Conservation (phyloP, 2,329 filamentous ascomycete species). For the Magnaporthiopsis poae region DNA sequence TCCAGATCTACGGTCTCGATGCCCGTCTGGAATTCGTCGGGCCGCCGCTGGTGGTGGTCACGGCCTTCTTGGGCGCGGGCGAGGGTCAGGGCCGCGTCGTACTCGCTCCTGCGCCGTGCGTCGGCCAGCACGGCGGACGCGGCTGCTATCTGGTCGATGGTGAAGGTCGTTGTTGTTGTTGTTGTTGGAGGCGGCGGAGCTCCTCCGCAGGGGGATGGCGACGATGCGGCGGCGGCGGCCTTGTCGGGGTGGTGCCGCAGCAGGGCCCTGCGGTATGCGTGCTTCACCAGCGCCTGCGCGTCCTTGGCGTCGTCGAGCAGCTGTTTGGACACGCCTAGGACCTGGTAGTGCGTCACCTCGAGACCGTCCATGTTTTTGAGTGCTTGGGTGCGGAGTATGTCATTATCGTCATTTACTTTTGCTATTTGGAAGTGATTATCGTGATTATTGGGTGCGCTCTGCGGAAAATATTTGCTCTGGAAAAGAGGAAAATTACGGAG, state of each 20-base stretch:
- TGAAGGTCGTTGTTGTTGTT: conserved; percentile 24
- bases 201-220: conserved; percentile 7
- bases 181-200: background rate
- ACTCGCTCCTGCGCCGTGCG: conserved; percentile 37
- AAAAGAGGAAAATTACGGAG: no score
- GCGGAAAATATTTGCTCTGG: no score
- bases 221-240: conserved; percentile 13
- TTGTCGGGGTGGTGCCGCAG: conserved; percentile 60
- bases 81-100: conserved; percentile 41
- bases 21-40: conserved; percentile 40
- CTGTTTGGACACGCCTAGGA: conserved; percentile 45
- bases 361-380: background rate
- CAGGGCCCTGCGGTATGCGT: conserved; percentile 55
- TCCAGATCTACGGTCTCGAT: conserved; percentile 57
- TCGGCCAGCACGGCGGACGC: conserved; percentile 50
- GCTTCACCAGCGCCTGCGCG: conserved; percentile 42
- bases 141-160: conserved; percentile 53
- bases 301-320: conserved; percentile 35
- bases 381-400: background rate
- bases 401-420: background rate
- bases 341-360: conserved; percentile 44
- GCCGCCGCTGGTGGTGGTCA: no score
- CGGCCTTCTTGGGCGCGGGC: conserved; percentile 11
- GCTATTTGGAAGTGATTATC: no score
- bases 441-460: no score